Evolutionary conservation across 495 filamentous ascomycete species (phyloP), one percentile per base, ranked within the genome.

Genomic region (Aspergillus asperescens): DNA sequence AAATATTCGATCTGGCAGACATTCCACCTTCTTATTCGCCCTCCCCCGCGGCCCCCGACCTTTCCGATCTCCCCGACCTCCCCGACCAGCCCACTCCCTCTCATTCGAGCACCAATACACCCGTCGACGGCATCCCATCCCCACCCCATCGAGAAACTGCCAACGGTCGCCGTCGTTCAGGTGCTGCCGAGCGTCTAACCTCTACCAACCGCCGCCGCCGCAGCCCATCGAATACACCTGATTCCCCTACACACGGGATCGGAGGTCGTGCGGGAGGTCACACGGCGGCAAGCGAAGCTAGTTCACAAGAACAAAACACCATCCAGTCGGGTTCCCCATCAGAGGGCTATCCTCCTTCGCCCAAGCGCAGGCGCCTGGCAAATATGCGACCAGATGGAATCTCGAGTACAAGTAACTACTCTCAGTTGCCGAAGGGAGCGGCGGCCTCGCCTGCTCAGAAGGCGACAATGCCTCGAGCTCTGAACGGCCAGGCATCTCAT

Each of bases 1-100:
- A 62, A 49, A 61, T 60, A 48, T 72, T 78, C 81, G 82, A 81
- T 75, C 83, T 86, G 83, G 83, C 81, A 71, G 69, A 80, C 77
- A 71, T 81, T 71, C 63, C 57, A 59, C 60, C 74, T 58, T 64
- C 68, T 48, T 68, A 68, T 58, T 65, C 65, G 50, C 62, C 71
- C 60, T 67, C 80, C 74, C 77, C 74, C 72, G 65, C 74, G 79
- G 64, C 75, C 69, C 65, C 81, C 81, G 82, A 81, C 79, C 64
- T 73, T 74, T 80, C 81, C 69, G 52, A 68, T 52, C 59, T 65
- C 65, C 66, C 69, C 77, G 64, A 62, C 56, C 66, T 71, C 58
- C 50, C 57, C 57, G 61, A 69, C 9, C n/a, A n/a, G n/a, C 38
- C 61, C 24, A 35, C 62, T 31, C 37, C 63, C 40, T 48, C 59